Evolutionary conservation across 768 basidiomycete species (phyloP).

Genomic region (Inosperma sp.): DNA sequence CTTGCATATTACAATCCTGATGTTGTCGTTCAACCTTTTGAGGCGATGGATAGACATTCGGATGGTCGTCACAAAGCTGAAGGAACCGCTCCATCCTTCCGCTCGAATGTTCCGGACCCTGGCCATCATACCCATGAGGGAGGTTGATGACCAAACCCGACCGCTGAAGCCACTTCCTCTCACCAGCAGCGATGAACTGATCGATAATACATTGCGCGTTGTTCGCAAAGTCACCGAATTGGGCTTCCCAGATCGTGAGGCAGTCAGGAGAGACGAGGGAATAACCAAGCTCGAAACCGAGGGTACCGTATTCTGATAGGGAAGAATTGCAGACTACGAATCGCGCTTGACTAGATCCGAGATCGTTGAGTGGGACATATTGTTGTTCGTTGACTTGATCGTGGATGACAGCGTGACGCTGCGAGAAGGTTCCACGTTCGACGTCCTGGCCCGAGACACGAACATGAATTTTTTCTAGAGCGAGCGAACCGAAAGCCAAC

Average conservation of each 20-base stretch:
- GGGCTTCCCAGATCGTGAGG: conserved; percentile 97
- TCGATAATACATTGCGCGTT: conserved; percentile 98
- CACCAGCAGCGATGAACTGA: conserved; percentile 96
- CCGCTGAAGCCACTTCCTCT: conserved; percentile 96
- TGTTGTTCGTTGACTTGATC: conserved; percentile 91
- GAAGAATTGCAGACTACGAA: conserved; percentile 98
- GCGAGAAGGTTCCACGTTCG: conserved; percentile 98
- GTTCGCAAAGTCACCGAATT: conserved; percentile 98
- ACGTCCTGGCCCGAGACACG: conserved; percentile 97
- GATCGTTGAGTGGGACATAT: conserved; percentile 85
- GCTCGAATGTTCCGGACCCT: conserved; percentile 97
- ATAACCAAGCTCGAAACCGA: conserved; percentile 98
- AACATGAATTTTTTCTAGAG: conserved; percentile 89
- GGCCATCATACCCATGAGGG: conserved; percentile 97
- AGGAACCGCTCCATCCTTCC: conserved; percentile 94
- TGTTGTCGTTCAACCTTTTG: conserved; percentile 93
- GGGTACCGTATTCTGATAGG: conserved; percentile 88
- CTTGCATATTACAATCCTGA: conserved; percentile 99
- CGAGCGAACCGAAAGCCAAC: conserved; percentile 90
- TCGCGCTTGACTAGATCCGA: conserved; percentile 81
- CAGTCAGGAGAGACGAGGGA: conserved; percentile 93
- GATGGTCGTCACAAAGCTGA: conserved; percentile 97
- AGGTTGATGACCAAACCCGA: conserved; percentile 84
- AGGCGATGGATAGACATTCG: conserved; percentile 78
- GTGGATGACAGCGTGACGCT: conserved; percentile 94